Evolutionary conservation across 306 rosid genomes (phyloP), one percentile per base, ranked within the genome.

Genomic region (Rosa persica): DNA sequence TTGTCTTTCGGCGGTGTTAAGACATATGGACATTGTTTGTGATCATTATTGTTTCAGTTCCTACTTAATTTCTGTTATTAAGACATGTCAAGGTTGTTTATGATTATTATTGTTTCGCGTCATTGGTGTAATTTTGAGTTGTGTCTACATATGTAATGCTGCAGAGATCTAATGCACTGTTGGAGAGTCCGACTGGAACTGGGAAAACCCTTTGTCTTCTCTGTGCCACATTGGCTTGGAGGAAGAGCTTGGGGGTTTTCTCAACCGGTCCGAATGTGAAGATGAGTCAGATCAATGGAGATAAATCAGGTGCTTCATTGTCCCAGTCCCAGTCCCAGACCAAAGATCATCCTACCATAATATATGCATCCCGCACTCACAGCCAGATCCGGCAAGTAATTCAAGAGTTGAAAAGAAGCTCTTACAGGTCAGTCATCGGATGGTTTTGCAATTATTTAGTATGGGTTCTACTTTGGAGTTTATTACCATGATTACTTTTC

Each of bases 101-200:
- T 30, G 42, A 65, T 36, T 4, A 12, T 15, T 65, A 34, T 17
- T 65, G 44, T 16, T 60, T 22, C 5, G 15, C 0, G 15, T 52
- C 22, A 74, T 27, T 66, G 27, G 70, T 64, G 30, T 68, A 64
- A 19, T 27, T 80, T 75, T 66, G 76, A 54, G 20, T 42, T 72
- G 60, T 34, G 10, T 12, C 22, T 76, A 19, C 39, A 12, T 13
- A 51, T 79, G 75, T 54, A 47, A 80, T 52, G 62, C 80, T 86
- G 81, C 87, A 94, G 98, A 90, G 79, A 79, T 52, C 89, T 61
- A 95, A 95, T 73, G 98, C 98, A 42, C 84, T 95, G 71, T 76
- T 95, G 89, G 98, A 95, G 92, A 95, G 98, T 88, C 98, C 98
- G 11, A 92, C 98, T 1, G 98, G 98, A 77, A 95, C 98, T 49